Base-by-base conservation (phyloP, 2,329 filamentous ascomycete species). In the Aspergillus sp. region DNA sequence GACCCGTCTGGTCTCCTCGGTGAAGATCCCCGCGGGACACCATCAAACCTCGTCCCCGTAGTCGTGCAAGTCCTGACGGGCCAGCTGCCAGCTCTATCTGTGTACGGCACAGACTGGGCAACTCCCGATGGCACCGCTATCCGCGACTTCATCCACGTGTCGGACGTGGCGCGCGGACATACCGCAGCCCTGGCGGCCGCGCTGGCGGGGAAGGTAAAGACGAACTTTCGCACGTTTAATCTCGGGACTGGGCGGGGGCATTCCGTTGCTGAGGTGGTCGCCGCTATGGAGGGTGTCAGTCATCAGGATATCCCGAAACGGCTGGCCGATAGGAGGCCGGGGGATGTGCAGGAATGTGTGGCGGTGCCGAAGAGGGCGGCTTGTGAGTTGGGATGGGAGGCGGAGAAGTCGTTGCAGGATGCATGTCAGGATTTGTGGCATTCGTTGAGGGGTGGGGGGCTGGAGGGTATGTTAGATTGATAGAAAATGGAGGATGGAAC, bases 101-200 rank as follows among this genome's bases (percentile, higher is more conserved):
- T 89, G 43, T 89, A 86, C 63, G 87, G 87, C 3, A 80, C 79
- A 2, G 85, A 89, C 72, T 89, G 86, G 82, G 80, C 85, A 55
- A 89, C 87, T 0, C 75, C 79, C 2, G 87, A 89, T 65, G 87
- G 87, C 15, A 89, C 87, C 0, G 85, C 86, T 0, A 80, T 89
- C 36, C 82, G 87, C 30, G 87, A 89, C 71, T 89, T 87, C 68
- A 87, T 89, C 63, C 87, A 89, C 65, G 87, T 89, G 21, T 83
- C 81, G 13, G 87, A 89, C 71, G 79, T 89, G 43, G 86, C 86
- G 5, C 78, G 82, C 39, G 87, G 74, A 3, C 87, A 89, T 72
- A 81, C 87, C 25, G 85, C 86, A 2, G 87, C 87, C 2, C 75
- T 87, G 13, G 63, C 68, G 4, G 70, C 78, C 12, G 69, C 74